These are phyloP conservation scores for Gorgonomyces haynaldii DNA, from an alignment of 192 early-diverging fungal species.

Conservation along the genomic window DNA sequence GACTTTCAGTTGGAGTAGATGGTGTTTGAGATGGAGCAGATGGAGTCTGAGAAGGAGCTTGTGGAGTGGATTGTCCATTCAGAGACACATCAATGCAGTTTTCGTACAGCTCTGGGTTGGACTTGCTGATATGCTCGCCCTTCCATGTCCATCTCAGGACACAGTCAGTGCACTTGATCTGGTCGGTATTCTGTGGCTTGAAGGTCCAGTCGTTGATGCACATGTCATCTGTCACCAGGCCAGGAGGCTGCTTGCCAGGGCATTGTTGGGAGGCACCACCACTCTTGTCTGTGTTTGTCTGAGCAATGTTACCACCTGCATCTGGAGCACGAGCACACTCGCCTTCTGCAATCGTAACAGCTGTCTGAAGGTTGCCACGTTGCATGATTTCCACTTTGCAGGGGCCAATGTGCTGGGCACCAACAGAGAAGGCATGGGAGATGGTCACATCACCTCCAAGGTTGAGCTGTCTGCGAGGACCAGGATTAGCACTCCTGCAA, in stretches of 20 bases:
- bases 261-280: constrained; percentile 10
- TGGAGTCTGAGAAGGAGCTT: too few relatives aligned
- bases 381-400: constrained; percentile 25
- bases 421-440: constrained; percentile 18
- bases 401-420: constrained; percentile 25
- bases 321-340: constrained; percentile 15
- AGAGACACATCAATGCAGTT: constrained; percentile 24
- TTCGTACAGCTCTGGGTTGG: constrained; percentile 15
- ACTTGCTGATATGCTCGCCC: constrained; percentile 16
- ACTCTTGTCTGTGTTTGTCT: constrained; percentile 14
- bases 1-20: too few relatives aligned
- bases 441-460: constrained; percentile 16
- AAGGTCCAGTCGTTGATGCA: constrained; percentile 29
- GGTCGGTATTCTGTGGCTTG: constrained; percentile 16
- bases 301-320: too few relatives aligned
- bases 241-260: constrained; percentile 8
- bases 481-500: constrained; percentile 14
- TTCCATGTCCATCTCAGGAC: constrained; percentile 24
- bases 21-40: too few relatives aligned
- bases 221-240: constrained; percentile 24
- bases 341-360: not conserved
- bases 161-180: constrained; percentile 26
- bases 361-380: constrained; percentile 4
- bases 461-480: constrained; percentile 2
- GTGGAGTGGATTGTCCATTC: too few relatives aligned